These are phyloP conservation scores for Phytomonas serpens DNA, from an alignment of 208 protist genomes.

Conservation along the genomic window DNA sequence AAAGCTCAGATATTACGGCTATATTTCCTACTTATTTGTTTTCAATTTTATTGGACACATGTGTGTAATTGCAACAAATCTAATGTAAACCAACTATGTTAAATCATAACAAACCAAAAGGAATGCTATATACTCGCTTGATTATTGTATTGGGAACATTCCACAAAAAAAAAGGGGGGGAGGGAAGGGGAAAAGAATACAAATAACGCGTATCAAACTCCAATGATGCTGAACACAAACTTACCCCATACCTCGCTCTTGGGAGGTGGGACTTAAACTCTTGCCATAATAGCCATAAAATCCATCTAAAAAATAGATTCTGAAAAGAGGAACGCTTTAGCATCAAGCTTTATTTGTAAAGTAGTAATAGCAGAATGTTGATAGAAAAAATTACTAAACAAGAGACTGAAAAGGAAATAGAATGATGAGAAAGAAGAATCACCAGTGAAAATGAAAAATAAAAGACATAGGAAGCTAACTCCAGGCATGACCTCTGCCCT, in stretches of 20 bases:
- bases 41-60: not conserved
- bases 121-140: not conserved
- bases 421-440: not conserved
- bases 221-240: not conserved
- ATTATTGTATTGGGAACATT: not conserved
- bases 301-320: not conserved
- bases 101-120: not conserved
- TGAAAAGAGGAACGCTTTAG: not conserved
- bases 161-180: not conserved
- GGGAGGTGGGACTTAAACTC: not conserved
- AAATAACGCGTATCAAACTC: not conserved
- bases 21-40: not conserved
- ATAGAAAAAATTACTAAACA: not conserved
- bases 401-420: not conserved
- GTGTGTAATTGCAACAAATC: not conserved
- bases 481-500: not conserved
- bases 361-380: not conserved
- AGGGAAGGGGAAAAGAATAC: not conserved
- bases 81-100: not conserved
- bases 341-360: not conserved
- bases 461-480: not conserved
- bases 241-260: not conserved
- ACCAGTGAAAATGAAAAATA: not conserved
- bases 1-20: not conserved
- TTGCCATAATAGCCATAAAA: not conserved